Conservation (phyloP, 768 basidiomycete species). For the Pleurotus tuber-regium region DNA sequence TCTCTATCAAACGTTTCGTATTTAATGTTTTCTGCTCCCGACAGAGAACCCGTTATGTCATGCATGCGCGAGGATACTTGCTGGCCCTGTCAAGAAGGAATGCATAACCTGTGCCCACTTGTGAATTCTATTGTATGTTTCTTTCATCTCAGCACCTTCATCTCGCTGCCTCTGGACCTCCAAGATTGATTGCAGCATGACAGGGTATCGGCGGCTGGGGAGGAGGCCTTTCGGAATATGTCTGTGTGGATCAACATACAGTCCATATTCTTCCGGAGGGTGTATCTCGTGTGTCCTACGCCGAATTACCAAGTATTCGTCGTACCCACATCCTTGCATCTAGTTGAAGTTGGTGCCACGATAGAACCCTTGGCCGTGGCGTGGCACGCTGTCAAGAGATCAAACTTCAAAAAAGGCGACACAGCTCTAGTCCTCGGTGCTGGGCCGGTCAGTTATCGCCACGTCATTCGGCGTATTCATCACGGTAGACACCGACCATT, state of each 20-base stretch:
- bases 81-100: constrained; percentile 27
- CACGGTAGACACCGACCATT: background rate
- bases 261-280: constrained; percentile 37
- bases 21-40: background rate
- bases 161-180: background rate
- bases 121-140: constrained; percentile 33
- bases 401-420: constrained; percentile 33
- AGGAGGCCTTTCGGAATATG: constrained; percentile 44
- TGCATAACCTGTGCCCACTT: constrained; percentile 31
- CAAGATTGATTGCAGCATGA: background rate
- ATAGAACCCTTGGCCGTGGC: constrained; percentile 47
- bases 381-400: constrained; percentile 42
- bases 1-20: too few relatives aligned
- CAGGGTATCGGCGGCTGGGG: constrained; percentile 38
- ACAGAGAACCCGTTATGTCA: constrained; percentile 40
- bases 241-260: constrained; percentile 30
- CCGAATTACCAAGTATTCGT: background rate
- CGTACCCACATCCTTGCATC: background rate
- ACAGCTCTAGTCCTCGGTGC: constrained; percentile 40
- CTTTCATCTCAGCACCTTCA: background rate
- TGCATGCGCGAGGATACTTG: constrained; percentile 34
- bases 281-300: constrained; percentile 30
- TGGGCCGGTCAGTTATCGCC: constrained; percentile 39
- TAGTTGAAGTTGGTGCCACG: constrained; percentile 47
- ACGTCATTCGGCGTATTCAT: too few relatives aligned